Conservation (phyloP, 805 yeast genomes). For the Saccharomycopsis fermentans region DNA sequence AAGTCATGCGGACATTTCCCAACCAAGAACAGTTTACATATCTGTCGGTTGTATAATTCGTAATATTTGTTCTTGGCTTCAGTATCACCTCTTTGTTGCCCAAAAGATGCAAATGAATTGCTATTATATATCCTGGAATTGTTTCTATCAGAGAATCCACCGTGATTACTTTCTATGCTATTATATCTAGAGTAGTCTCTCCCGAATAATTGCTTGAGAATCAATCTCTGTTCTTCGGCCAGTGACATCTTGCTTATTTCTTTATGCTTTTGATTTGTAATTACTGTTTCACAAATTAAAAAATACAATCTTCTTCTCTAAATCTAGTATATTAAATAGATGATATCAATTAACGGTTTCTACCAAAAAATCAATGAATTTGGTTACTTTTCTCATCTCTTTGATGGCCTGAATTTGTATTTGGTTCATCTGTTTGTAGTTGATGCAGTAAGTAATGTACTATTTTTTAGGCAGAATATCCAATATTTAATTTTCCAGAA, state of each 20-base stretch:
- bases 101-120: background rate
- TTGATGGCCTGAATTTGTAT: too few relatives aligned
- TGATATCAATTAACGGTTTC: too few relatives aligned
- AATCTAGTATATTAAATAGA: too few relatives aligned
- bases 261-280: too few relatives aligned
- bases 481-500: background rate
- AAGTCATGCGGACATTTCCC: conserved; percentile 83
- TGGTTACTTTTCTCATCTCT: too few relatives aligned
- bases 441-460: background rate
- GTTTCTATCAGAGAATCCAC: background rate
- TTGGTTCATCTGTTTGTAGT: background rate
- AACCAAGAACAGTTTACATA: conserved; percentile 75
- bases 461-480: background rate
- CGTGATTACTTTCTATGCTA: background rate
- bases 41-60: conserved; percentile 39
- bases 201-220: conserved; percentile 18
- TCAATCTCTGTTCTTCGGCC: conserved; percentile 18
- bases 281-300: too few relatives aligned
- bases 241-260: background rate
- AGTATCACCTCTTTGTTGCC: background rate
- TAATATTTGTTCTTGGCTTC: background rate
- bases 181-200: conserved; percentile 8
- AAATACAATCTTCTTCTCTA: too few relatives aligned
- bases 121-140: background rate
- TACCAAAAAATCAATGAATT: too few relatives aligned